These are phyloP conservation scores for Ceratocystis alfenasii DNA, from an alignment of 2,329 filamentous ascomycete genomes.

Conservation along the genomic window DNA sequence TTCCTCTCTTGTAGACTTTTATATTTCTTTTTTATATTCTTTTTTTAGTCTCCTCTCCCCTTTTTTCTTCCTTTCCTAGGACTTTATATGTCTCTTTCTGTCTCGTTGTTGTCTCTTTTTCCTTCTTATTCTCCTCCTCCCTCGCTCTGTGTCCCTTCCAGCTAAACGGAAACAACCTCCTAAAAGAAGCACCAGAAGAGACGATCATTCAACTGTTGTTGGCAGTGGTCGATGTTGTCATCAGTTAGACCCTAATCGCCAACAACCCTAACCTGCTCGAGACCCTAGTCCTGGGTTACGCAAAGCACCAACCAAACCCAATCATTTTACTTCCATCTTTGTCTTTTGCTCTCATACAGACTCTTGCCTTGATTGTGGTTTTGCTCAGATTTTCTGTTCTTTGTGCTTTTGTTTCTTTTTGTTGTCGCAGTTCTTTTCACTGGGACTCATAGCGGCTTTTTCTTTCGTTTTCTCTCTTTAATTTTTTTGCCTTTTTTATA, in stretches of 20 bases:
- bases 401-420: neutral
- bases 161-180: too few species aligned
- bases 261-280: too few species aligned
- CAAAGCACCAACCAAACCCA: too few species aligned
- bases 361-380: neutral
- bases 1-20: neutral
- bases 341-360: neutral
- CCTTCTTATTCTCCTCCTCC: neutral
- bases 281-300: too few species aligned
- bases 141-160: too few species aligned
- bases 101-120: neutral
- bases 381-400: neutral
- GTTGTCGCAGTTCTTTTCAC: neutral
- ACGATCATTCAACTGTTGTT: too few species aligned
- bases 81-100: neutral
- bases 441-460: neutral
- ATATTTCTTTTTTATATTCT: slow-evolving; percentile 3
- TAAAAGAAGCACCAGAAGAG: too few species aligned
- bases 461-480: slow-evolving; percentile 1
- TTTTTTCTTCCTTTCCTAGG: neutral
- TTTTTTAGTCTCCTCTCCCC: neutral
- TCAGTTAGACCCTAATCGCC: neutral
- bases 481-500: slow-evolving; percentile 1
- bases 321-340: neutral
- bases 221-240: neutral